Evolutionary conservation across 352 stramenopile species (phyloP), one percentile per base, ranked within the genome.

Genomic region (Phytophthora boehmeriae): DNA sequence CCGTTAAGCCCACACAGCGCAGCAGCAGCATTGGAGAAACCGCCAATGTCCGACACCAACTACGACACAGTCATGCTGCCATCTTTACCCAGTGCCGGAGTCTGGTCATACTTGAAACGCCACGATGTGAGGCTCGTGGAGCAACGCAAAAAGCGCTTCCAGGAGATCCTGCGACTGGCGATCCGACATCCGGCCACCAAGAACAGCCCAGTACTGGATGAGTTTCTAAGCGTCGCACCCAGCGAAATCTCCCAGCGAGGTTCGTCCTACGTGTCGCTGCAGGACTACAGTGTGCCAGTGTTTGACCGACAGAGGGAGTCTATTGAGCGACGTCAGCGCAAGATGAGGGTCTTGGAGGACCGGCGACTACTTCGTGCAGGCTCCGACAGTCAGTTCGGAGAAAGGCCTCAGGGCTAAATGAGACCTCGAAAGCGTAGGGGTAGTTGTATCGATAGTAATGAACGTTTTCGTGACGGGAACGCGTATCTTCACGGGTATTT

Each of bases 21-120:
- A 8, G 63, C 69, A 8, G 25, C 25, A 30, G 25, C 66, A 16
- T n/a, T 71, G 11, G 54, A 54, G 20, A 76, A 72, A 17, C 57
- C 71, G 9, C 72, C 72, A 13, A 4, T 77, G 27, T 80, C 68
- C 13, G 68, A 57, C 25, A 66, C 61, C n/a, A 79, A 81, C 44
- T 73, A 86, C 49, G 62, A 74, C 28, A 63, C 71, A 11, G 73
- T 89, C 30, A 76, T 57, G 23, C 69, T 95, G 44, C 86, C 86
- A 5, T 50, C 77, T 6, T 64, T 95, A 20, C 86, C 86, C 4
- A 90, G 71, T 38, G 84, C 83, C 5, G 86, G 86, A 27, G 78
- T 95, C 22, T 93, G 84, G 84, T 89, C 80, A 9, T 93, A 91
- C 47, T 56, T 93, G 0, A 93, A 92, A 69, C 83, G 86, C 20